Conservation (phyloP, 805 yeast genomes). For the Candida golubevii region DNA sequence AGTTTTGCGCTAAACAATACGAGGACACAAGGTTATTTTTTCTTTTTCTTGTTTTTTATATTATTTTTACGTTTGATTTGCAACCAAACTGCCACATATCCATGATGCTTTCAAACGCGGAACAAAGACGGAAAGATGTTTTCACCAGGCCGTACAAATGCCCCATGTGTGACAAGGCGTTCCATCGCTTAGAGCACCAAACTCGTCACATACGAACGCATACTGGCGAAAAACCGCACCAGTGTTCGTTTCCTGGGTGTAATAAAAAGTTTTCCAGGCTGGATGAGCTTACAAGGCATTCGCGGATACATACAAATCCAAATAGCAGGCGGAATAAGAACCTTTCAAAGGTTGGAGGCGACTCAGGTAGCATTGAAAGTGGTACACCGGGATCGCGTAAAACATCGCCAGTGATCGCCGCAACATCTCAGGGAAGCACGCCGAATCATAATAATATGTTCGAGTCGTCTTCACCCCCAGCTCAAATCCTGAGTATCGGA, state of each 20-base stretch:
- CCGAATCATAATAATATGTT: slow-evolving; percentile 1
- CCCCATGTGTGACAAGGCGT: slow-evolving; percentile 69
- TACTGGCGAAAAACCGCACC: slow-evolving; percentile 79
- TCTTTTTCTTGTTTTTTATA: too few species aligned
- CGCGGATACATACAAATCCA: slow-evolving; percentile 69
- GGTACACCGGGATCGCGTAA: too few species aligned
- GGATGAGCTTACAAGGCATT: slow-evolving; percentile 72
- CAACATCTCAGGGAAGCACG: too few species aligned
- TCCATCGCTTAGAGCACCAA: slow-evolving; percentile 73
- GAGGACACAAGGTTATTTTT: too few species aligned
- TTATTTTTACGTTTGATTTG: too few species aligned
- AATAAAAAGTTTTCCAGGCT: slow-evolving; percentile 62
- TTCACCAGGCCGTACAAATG: slow-evolving; percentile 59
- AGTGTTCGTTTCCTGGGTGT: slow-evolving; percentile 70
- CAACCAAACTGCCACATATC: too few species aligned
- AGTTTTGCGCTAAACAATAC: too few species aligned
- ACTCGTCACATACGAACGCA: slow-evolving; percentile 77
- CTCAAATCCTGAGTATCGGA: background rate
- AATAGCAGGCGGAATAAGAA: slow-evolving; percentile 59
- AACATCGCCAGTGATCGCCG: too few species aligned
- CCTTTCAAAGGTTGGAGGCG: slow-evolving; percentile 12
- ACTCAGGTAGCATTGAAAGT: background rate
- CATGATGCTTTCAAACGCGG: slow-evolving; percentile 16
- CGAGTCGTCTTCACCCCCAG: slow-evolving; percentile 3
- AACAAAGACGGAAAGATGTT: slow-evolving; percentile 17